These are phyloP conservation scores for Chimonanthus salicifolius DNA, from an alignment of 164 flowering plant genomes.

Conservation along the genomic window DNA sequence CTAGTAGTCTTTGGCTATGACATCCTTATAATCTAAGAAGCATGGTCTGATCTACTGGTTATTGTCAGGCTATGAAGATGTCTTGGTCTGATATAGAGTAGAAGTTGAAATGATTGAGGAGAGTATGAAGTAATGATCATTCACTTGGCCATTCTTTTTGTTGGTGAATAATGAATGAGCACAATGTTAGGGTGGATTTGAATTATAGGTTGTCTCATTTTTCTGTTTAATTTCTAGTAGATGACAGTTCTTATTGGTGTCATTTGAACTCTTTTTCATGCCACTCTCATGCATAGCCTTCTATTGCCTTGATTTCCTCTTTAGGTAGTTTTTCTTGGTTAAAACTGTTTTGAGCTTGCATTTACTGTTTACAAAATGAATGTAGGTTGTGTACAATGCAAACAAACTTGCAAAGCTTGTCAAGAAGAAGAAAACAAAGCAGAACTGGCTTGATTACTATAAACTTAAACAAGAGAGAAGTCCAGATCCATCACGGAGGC, in stretches of 20 bases:
- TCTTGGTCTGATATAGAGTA: not conserved
- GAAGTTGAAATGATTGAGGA: not conserved
- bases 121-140: not conserved
- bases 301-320: not conserved
- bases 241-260: not conserved
- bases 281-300: not conserved
- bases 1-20: not conserved
- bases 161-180: not conserved
- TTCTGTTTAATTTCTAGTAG: not conserved
- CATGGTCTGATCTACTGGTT: too few relatives aligned
- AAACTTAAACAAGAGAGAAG: constrained; percentile 55
- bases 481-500: constrained; percentile 43
- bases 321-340: not conserved
- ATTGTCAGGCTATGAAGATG: too few relatives aligned
- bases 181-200: not conserved
- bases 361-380: not conserved
- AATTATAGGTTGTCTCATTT: not conserved
- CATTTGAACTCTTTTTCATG: not conserved
- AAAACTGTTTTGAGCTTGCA: constrained; percentile 6
- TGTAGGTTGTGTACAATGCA: constrained; percentile 80
- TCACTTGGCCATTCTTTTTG: not conserved
- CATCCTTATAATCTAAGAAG: not conserved
- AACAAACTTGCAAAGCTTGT: constrained; percentile 56
- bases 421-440: constrained; percentile 50
- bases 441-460: constrained; percentile 74